Evolutionary conservation across 345 rosid genomes (phyloP), one percentile per base, ranked within the genome.

Genomic region (Lepidium didymum): DNA sequence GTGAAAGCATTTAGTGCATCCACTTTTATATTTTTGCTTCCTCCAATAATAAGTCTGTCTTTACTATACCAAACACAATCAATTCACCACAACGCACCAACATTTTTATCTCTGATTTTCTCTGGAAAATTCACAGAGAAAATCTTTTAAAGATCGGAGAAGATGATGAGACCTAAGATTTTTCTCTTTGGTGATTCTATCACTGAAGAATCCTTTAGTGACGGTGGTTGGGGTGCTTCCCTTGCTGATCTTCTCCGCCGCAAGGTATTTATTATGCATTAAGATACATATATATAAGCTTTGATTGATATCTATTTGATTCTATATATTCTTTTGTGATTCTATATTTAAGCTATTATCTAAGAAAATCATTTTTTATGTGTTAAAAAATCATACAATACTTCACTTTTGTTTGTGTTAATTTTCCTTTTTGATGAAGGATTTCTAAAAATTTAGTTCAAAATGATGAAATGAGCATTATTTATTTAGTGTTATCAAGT

Each of bases 141-240:
- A 13, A 13, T 3, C 5, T 29, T 53, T 2, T 9, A 47, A 50
- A 41, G 3, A 9, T 45, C 37, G 6, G 45, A 10, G 49, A 59
- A 49, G 40, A 64, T 42, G 67, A 87, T 85, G 90, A 85, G 97
- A 57, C 91, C 83, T 1, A 83, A 82, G 80, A 86, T 92, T 36
- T 79, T 77, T 70, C 85, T 92, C 35, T 93, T 88, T 37, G 98
- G 98, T 23, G 98, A 93, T 68, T 93, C 98, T 1, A 93, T 93
- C 59, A 93, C 98, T 37, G 96, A 93, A 66, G 78, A 40, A 56
- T 90, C 98, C 58, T 90, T 88, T 19, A 64, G 36, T 25, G 80
- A 79, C 29, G 86, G 86, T 23, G 94, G 90, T 5, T 90, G 98
- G 98, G 97, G 94, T 35, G 87, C 97, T 49, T 79, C 89, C 46